Percentiles rank a stretch among this genome's conserved stretches.
These are phyloP conservation scores for Strobilomyces dryophilus DNA, from an alignment of 768 basidiomycete species.

Conservation along the genomic window DNA sequence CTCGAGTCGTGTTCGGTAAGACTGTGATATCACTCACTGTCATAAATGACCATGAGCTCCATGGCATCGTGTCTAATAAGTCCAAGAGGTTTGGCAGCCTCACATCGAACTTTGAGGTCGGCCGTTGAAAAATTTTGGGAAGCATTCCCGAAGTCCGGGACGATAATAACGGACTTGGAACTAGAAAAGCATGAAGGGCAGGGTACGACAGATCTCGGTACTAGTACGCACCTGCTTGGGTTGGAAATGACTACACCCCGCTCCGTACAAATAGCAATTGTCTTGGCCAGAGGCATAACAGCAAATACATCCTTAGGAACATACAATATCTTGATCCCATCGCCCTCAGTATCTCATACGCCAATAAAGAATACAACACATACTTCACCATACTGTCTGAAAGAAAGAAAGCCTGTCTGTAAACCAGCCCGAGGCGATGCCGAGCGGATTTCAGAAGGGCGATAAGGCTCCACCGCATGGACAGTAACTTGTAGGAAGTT, in stretches of 20 bases:
- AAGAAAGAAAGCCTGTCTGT: constrained; percentile 36
- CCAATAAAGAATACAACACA: constrained; percentile 16
- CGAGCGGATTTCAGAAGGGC: constrained; percentile 34
- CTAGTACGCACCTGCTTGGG: constrained; percentile 52
- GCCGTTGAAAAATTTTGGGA: constrained; percentile 38
- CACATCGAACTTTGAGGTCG: constrained; percentile 55
- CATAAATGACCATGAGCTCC: constrained; percentile 71
- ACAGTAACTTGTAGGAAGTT: constrained; percentile 56
- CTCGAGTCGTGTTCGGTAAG: background rate
- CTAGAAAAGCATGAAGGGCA: constrained; percentile 24
- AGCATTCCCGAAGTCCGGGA: constrained; percentile 56
- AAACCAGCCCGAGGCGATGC: constrained; percentile 33
- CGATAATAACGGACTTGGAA: constrained; percentile 38
- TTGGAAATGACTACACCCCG: constrained; percentile 64
- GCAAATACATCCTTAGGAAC: constrained; percentile 69
- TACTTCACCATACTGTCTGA: constrained; percentile 66
- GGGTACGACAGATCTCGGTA: background rate
- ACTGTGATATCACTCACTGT: constrained; percentile 44
- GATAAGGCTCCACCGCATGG: constrained; percentile 55
- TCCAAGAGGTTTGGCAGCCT: constrained; percentile 60
- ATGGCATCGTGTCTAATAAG: constrained; percentile 49
- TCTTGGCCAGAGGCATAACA: constrained; percentile 56
- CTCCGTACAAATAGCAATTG: constrained; percentile 60
- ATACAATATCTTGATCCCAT: constrained; percentile 48
- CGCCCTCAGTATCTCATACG: background rate